phyloP scores from a whole-genome alignment of 2,329 filamentous ascomycete species.

The Cryphonectria naterciae region DNA sequence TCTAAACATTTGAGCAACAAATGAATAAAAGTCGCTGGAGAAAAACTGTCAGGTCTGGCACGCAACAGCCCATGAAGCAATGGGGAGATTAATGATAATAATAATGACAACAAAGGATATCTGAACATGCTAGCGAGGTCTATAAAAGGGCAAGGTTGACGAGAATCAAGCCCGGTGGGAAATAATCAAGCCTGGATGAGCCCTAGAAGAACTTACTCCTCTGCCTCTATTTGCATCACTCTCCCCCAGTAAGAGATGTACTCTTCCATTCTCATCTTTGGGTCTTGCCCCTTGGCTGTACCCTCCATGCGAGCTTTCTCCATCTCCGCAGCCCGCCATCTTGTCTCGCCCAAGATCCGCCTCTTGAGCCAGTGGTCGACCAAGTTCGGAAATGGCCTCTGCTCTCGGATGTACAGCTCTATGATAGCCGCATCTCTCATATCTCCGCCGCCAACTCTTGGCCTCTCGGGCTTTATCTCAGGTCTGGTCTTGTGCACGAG shows the following conservation, averaged over 20 bases:
- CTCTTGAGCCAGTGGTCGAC: constrained; percentile 4
- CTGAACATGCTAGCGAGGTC: background rate
- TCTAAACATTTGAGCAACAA: background rate
- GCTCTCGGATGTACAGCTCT: constrained; percentile 3
- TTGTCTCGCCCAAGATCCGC: background rate
- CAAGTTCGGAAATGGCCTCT: constrained; percentile 7
- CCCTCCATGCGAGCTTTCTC: background rate
- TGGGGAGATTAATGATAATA: background rate
- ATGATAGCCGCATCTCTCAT: constrained; percentile 14
- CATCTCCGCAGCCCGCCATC: constrained; percentile 9
- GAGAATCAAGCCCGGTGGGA: background rate
- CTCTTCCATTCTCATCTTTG: background rate
- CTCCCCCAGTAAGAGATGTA: background rate
- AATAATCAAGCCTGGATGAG: background rate
- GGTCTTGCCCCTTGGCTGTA: background rate
- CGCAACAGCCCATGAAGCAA: too few species aligned
- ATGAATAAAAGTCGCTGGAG: too few species aligned
- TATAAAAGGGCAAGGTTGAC: background rate
- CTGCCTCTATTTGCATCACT: constrained; percentile 4
- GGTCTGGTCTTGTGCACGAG: constrained; percentile 3
- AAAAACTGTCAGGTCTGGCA: too few species aligned
- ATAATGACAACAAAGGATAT: background rate
- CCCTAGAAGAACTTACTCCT: background rate
- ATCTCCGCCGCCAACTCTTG: background rate
- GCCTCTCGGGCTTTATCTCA: background rate